A percentile compares a stretch with the other conserved stretches of the same genome.
Evolutionary conservation across 1,284 basidiomycete species (phyloP).

Genomic region (Sanguinoderma infundibulare): DNA sequence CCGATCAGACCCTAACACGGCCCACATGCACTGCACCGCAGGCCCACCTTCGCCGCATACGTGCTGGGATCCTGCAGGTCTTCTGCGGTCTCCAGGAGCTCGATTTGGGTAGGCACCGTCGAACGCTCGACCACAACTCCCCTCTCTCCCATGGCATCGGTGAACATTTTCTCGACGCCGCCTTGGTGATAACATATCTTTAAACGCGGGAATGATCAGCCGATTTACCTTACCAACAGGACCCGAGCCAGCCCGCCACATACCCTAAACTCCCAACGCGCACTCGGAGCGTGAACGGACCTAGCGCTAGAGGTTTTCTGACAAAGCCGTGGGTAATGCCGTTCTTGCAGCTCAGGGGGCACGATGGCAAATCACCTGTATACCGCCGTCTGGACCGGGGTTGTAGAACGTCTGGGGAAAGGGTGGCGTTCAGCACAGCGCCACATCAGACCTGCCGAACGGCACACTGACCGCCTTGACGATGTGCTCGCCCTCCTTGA

Average conservation of each 20-base stretch:
- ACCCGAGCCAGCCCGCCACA: background rate
- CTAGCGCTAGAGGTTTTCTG: constrained; percentile 33
- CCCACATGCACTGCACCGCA: background rate
- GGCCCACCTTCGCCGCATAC: constrained; percentile 60
- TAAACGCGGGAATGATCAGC: too few species aligned
- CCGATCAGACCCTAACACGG: background rate
- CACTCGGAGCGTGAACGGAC: background rate
- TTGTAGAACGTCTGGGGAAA: constrained; percentile 70
- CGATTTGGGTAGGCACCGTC: constrained; percentile 55
- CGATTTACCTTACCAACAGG: too few species aligned
- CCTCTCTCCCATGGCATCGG: constrained; percentile 61
- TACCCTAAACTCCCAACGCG: background rate
- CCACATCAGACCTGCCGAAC: background rate
- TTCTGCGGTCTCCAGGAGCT: constrained; percentile 49
- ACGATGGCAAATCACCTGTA: constrained; percentile 47
- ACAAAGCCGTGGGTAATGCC: background rate
- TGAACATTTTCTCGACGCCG: constrained; percentile 70
- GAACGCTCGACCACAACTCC: constrained; percentile 61
- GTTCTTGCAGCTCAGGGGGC: background rate
- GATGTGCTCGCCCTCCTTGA: constrained; percentile 69
- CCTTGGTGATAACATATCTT: constrained; percentile 72
- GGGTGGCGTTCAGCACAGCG: too few species aligned
- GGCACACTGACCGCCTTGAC: constrained; percentile 61
- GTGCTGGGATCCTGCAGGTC: constrained; percentile 46
- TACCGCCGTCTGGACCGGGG: constrained; percentile 61